These are phyloP conservation scores for Dendrothele bispora DNA, from an alignment of 768 basidiomycete species.

Conservation along the genomic window DNA sequence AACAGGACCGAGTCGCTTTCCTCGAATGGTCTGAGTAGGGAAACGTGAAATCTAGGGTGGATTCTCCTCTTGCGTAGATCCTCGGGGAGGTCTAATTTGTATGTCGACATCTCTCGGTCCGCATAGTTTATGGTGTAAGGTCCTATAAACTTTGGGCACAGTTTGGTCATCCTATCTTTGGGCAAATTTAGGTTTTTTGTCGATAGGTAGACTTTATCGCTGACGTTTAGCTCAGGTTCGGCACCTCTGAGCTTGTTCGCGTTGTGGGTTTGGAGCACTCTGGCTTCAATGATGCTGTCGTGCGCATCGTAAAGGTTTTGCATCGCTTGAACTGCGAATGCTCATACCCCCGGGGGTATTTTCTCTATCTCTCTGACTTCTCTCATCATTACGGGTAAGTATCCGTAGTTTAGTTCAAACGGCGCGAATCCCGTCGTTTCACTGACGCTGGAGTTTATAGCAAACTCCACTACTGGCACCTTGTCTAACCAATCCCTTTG, in stretches of 20 bases:
- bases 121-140: slow-evolving; percentile 29
- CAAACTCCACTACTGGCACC: slow-evolving; percentile 16
- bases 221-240: slow-evolving; percentile 15
- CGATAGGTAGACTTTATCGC: slow-evolving; percentile 33
- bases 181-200: slow-evolving; percentile 35
- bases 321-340: slow-evolving; percentile 23
- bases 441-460: slow-evolving; percentile 17
- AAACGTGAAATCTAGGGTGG: slow-evolving; percentile 35
- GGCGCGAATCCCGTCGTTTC: slow-evolving; percentile 11
- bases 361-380: not conserved
- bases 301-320: slow-evolving; percentile 29
- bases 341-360: slow-evolving; percentile 14
- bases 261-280: slow-evolving; percentile 26
- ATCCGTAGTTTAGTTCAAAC: slow-evolving; percentile 10
- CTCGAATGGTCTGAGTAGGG: slow-evolving; percentile 23
- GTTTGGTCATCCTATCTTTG: slow-evolving; percentile 30
- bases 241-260: slow-evolving; percentile 23
- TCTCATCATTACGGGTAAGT: slow-evolving; percentile 1
- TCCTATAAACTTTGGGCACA: slow-evolving; percentile 37
- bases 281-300: slow-evolving; percentile 33
- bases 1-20: slow-evolving; percentile 34
- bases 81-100: slow-evolving; percentile 24
- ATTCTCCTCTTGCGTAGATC: slow-evolving; percentile 24
- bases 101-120: slow-evolving; percentile 20
- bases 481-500: slow-evolving; percentile 17